Evolutionary conservation across 345 rosid genomes (phyloP).

Genomic region (Dipteronia sinensis): DNA sequence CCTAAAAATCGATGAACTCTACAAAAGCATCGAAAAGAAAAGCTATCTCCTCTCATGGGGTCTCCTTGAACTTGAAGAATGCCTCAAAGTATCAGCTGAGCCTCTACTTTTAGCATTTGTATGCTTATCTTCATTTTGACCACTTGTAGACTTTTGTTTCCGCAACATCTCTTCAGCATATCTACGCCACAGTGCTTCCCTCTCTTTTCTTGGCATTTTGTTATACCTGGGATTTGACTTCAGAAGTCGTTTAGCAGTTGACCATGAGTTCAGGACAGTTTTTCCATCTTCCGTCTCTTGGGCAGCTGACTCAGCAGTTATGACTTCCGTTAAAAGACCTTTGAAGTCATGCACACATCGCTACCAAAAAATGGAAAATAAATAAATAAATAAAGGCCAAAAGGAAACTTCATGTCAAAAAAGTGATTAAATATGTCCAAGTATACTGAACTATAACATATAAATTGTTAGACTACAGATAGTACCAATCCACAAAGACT

Average conservation of each 20-base stretch:
- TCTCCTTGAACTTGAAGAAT: slow-evolving; percentile 50
- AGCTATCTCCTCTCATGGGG: slow-evolving; percentile 42
- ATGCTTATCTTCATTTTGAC: slow-evolving; percentile 50
- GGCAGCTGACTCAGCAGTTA: slow-evolving; percentile 70
- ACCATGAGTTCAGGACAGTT: slow-evolving; percentile 86
- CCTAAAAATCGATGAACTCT: slow-evolving; percentile 12
- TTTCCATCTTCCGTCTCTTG: slow-evolving; percentile 72
- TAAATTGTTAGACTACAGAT: neutral
- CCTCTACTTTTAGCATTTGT: slow-evolving; percentile 48
- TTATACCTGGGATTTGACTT: slow-evolving; percentile 75
- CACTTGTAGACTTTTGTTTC: slow-evolving; percentile 52
- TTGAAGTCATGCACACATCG: slow-evolving; percentile 69
- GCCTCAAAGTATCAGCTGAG: slow-evolving; percentile 41
- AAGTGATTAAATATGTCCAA: neutral
- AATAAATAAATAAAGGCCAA: slow-evolving; percentile 8
- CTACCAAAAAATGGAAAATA: slow-evolving; percentile 28
- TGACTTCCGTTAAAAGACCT: slow-evolving; percentile 66
- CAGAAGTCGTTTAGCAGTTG: slow-evolving; percentile 76
- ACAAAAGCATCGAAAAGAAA: slow-evolving; percentile 12
- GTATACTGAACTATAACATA: neutral
- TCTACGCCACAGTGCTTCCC: slow-evolving; percentile 80
- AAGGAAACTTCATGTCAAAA: neutral
- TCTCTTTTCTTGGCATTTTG: slow-evolving; percentile 85
- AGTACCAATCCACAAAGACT: neutral
- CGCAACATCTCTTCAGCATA: slow-evolving; percentile 60